Evolutionary conservation across 2,329 filamentous ascomycete species (phyloP).

Genomic region (Paracoccidioides lutzii): DNA sequence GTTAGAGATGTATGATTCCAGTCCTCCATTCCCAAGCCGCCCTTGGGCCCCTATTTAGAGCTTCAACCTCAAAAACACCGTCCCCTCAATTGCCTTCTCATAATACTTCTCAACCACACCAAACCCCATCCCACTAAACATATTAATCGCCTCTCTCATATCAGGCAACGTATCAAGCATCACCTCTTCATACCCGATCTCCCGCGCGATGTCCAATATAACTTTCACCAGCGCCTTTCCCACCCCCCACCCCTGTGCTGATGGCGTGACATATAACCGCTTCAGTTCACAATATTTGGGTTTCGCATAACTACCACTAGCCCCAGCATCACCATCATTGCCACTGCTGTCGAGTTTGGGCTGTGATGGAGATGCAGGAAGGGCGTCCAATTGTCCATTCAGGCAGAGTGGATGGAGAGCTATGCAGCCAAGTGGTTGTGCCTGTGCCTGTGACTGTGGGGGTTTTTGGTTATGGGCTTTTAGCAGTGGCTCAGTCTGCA

Average conservation of each 20-base stretch:
- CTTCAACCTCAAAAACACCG: constrained; percentile 38
- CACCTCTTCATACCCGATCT: constrained; percentile 40
- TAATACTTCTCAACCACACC: constrained; percentile 42
- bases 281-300: constrained; percentile 42
- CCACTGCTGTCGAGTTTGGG: background rate
- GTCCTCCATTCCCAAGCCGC: background rate
- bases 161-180: constrained; percentile 43
- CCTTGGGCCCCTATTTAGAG: constrained; percentile 1
- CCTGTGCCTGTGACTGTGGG: background rate
- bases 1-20: no score
- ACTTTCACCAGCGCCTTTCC: constrained; percentile 36
- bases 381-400: no score
- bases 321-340: background rate
- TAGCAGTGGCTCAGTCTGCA: no score
- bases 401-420: constrained; percentile 30
- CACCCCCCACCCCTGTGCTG: constrained; percentile 37
- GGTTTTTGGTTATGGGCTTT: constrained; percentile 4
- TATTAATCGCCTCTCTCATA: constrained; percentile 38
- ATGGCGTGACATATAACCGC: constrained; percentile 40
- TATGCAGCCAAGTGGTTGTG: constrained; percentile 35
- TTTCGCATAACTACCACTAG: constrained; percentile 3
- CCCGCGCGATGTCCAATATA: constrained; percentile 34
- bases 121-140: constrained; percentile 43
- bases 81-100: constrained; percentile 41
- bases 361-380: no score